Conservation (phyloP, 1,284 basidiomycete species). For the Rhodotorula sp. region DNA sequence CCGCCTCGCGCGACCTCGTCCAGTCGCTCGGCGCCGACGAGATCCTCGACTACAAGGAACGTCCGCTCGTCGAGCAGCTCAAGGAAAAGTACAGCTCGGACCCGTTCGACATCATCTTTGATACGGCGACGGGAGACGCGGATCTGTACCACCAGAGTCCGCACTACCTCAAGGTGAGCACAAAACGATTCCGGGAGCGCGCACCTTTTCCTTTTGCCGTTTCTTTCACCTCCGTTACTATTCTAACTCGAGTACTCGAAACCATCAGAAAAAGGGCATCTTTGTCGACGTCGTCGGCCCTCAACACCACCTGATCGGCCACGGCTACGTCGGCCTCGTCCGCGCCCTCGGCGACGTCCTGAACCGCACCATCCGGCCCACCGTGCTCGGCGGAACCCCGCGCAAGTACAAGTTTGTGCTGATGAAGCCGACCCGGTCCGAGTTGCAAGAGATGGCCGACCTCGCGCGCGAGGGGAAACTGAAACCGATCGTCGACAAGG, state of each 20-base stretch:
- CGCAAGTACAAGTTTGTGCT: slow-evolving; percentile 44
- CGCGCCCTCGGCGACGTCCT: background rate
- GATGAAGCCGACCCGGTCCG: slow-evolving; percentile 33
- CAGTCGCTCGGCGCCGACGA: slow-evolving; percentile 54
- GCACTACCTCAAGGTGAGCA: slow-evolving; percentile 41
- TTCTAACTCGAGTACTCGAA: background rate
- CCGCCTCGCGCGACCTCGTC: slow-evolving; percentile 56
- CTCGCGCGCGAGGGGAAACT: slow-evolving; percentile 54
- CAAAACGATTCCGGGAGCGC: background rate
- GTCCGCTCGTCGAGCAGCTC: slow-evolving; percentile 55
- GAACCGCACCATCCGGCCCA: slow-evolving; percentile 14
- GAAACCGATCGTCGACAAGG: slow-evolving; percentile 62
- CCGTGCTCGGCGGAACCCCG: slow-evolving; percentile 25
- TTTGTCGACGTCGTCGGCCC: slow-evolving; percentile 32
- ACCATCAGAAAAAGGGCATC: slow-evolving; percentile 3
- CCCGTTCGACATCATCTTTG: slow-evolving; percentile 41
- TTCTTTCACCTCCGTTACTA: too few relatives aligned
- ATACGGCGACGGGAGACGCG: slow-evolving; percentile 38
- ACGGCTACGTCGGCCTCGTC: background rate
- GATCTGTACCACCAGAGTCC: slow-evolving; percentile 38
- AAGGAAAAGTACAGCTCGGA: slow-evolving; percentile 45
- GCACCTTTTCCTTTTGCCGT: background rate
- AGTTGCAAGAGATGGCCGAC: slow-evolving; percentile 44
- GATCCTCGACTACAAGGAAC: slow-evolving; percentile 61
- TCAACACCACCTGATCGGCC: slow-evolving; percentile 2